Percentiles rank a stretch among this genome's conserved stretches.
These are phyloP conservation scores for Fusarium haematococcum DNA, from an alignment of 2,329 filamentous ascomycete genomes.

Conservation along the genomic window DNA sequence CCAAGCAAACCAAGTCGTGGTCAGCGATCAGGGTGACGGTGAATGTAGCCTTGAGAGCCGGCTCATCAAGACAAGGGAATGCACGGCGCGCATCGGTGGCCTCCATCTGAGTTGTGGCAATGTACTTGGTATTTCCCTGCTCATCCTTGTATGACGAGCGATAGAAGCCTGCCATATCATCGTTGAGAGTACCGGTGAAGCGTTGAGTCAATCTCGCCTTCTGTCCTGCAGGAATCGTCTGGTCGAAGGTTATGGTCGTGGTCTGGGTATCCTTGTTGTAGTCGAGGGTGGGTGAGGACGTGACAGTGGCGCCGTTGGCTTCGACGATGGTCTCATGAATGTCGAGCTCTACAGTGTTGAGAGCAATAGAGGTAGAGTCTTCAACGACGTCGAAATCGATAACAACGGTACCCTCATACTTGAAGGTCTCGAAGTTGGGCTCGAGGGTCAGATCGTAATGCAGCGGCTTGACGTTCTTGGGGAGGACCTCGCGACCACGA, in stretches of 20 bases:
- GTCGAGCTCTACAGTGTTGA: slow-evolving; percentile 89
- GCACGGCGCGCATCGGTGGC: slow-evolving; percentile 92
- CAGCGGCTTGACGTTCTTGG: slow-evolving; percentile 88
- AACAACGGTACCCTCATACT: slow-evolving; percentile 84
- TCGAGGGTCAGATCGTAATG: slow-evolving; percentile 95
- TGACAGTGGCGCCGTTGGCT: slow-evolving; percentile 61
- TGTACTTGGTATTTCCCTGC: slow-evolving; percentile 81
- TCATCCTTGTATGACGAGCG: slow-evolving; percentile 90
- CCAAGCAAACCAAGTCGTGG: slow-evolving; percentile 89
- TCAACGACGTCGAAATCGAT: slow-evolving; percentile 90
- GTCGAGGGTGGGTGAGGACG: slow-evolving; percentile 61
- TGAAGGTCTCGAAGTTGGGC: slow-evolving; percentile 88
- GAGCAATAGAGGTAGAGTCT: slow-evolving; percentile 84
- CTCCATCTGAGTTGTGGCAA: slow-evolving; percentile 97
- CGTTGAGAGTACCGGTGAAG: slow-evolving; percentile 85
- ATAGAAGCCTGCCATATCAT: slow-evolving; percentile 98
- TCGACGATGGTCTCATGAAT: slow-evolving; percentile 72
- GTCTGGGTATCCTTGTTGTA: slow-evolving; percentile 85
- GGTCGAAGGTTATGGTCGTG: slow-evolving; percentile 82
- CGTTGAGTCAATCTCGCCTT: slow-evolving; percentile 73
- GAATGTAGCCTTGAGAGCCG: slow-evolving; percentile 91
- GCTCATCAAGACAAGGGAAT: slow-evolving; percentile 97
- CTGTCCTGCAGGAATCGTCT: slow-evolving; percentile 77
- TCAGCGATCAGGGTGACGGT: slow-evolving; percentile 92
- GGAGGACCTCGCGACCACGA: slow-evolving; percentile 80